A percentile compares a stretch with the other conserved stretches of the same genome.
Conservation (phyloP, 2,329 filamentous ascomycete genomes). For the Niveomyces coronatus region DNA sequence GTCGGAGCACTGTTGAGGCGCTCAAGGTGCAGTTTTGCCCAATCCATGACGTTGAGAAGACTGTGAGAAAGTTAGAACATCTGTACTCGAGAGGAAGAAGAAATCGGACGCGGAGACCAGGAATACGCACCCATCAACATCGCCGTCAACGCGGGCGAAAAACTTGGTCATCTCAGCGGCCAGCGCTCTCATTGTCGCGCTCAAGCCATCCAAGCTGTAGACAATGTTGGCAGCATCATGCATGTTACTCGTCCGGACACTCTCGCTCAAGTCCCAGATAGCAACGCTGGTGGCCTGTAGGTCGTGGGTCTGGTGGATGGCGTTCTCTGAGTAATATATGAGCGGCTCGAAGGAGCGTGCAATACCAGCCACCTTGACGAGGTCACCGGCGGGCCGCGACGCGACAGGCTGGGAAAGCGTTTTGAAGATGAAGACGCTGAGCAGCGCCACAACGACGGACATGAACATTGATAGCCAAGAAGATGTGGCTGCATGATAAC, state of each 20-base stretch:
- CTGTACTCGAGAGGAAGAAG: conserved; percentile 6
- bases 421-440: conserved; percentile 56
- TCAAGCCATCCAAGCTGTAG: conserved; percentile 72
- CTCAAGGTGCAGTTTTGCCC: conserved; percentile 77
- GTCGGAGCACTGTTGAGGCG: conserved; percentile 53
- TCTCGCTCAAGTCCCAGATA: conserved; percentile 91
- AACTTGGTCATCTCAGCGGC: conserved; percentile 82
- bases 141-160: conserved; percentile 86
- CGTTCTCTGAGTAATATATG: conserved; percentile 89
- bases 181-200: conserved; percentile 74
- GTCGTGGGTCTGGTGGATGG: conserved; percentile 74
- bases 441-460: conserved; percentile 48
- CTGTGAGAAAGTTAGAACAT: conserved; percentile 32
- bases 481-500: conserved; percentile 50
- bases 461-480: conserved; percentile 59
- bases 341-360: conserved; percentile 88
- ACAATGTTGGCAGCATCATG: conserved; percentile 81
- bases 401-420: conserved; percentile 59
- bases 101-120: neutral
- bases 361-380: conserved; percentile 83
- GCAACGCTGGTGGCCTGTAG: conserved; percentile 86
- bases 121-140: conserved; percentile 65
- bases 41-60: conserved; percentile 92
- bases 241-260: conserved; percentile 81
- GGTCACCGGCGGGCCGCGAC: conserved; percentile 41